Percentiles rank a stretch among this genome's conserved stretches.
Conservation (phyloP, 495 filamentous ascomycete genomes). For the Daldinia decipiens region DNA sequence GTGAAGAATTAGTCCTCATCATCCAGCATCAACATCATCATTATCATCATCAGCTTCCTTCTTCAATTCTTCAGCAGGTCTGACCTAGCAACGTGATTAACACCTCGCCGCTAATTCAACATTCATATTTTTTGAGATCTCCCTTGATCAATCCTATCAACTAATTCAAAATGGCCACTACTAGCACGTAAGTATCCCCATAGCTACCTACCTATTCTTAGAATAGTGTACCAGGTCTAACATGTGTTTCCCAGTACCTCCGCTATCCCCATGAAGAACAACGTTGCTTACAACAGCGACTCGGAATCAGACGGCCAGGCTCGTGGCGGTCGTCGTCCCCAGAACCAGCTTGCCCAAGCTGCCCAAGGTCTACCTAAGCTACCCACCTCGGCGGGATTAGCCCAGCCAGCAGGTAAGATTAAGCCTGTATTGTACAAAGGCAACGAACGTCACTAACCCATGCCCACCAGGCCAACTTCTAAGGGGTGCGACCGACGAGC, state of each 20-base stretch:
- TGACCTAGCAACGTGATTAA: constrained; percentile 28
- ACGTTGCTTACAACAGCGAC: constrained; percentile 46
- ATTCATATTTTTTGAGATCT: constrained; percentile 37
- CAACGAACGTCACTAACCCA: not conserved
- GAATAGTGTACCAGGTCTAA: constrained; percentile 8
- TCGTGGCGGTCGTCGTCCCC: constrained; percentile 42
- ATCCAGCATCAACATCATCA: constrained; percentile 34
- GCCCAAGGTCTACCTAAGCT: constrained; percentile 45
- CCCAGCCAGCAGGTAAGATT: constrained; percentile 55
- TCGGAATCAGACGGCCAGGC: constrained; percentile 45
- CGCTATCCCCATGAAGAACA: constrained; percentile 46
- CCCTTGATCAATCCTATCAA: constrained; percentile 22
- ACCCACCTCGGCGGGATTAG: constrained; percentile 51
- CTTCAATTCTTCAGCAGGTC: constrained; percentile 44
- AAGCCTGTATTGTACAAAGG: no score
- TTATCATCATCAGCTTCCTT: constrained; percentile 12
- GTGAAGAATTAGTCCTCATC: constrained; percentile 14
- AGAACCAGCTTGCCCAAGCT: constrained; percentile 41
- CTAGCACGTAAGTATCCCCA: constrained; percentile 41
- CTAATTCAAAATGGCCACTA: constrained; percentile 43
- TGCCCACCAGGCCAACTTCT: constrained; percentile 46
- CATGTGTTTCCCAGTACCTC: constrained; percentile 27
- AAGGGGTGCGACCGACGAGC: constrained; percentile 54
- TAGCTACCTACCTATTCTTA: constrained; percentile 1
- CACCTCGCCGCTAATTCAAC: constrained; percentile 5